Base-by-base conservation (phyloP, 1,284 basidiomycete species). In the Jaminaea rosea region DNA sequence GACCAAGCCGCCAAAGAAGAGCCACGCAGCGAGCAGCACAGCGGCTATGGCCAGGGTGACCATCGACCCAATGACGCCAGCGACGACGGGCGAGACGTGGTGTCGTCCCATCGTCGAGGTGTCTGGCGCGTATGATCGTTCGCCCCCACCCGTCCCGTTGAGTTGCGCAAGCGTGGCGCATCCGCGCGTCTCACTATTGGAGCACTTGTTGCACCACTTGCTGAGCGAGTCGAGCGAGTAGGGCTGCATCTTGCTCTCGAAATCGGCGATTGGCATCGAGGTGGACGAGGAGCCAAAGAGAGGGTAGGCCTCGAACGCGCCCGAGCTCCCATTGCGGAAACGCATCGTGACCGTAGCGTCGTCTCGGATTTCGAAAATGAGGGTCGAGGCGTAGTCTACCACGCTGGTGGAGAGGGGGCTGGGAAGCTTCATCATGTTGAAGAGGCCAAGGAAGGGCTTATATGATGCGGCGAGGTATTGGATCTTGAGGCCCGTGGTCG, bases 381-480 rank as follows among this genome's bases (percentile, higher is more conserved):
- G 74, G 19, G 85, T 84, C 44, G 85, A 84, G 1, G 84, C 84
- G 65, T 81, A 90, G 75, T 88, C 80, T 65, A 88, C 87, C 84
- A 65, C 49, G 29, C 50, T 73, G 28, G 36, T 44, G 49, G 54
- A 26, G 28, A 68, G 37, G 13, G 47, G 36, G 0, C 37, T 27
- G 4, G 47, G 46, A 26, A 66, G 51, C 28, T 55, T 53, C 50
- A 60, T 50, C 76, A 87, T 81, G 73, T 84, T 82, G 81, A 88
- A 84, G 71, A 90, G 79, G 13, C 86, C 87, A 65, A 90, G 83
- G 80, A 90, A 87, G 26, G 88, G 85, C 75, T 90, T 88, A 79
- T 90, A 90, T 60, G 85, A 85, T 21, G 84, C 84, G 72, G 55
- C 61, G 65, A 87, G 79, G 59, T 88, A 76, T 70, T 84, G 78